Evolutionary conservation across 2,329 filamentous ascomycete species (phyloP).

Genomic region (Calonectria leucothoes): DNA sequence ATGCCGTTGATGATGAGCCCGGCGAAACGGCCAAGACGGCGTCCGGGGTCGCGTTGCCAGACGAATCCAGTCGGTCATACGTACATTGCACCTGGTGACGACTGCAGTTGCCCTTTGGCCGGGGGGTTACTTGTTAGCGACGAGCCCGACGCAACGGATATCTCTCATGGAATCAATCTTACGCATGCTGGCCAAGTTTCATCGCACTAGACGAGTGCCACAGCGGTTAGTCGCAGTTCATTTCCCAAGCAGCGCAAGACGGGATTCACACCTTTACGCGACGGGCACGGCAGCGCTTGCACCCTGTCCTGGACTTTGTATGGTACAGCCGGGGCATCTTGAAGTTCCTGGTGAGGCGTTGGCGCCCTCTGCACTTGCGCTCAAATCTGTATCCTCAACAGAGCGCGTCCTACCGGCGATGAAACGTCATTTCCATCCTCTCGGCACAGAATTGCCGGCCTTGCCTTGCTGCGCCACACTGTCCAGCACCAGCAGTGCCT

Average conservation of each 20-base stretch:
- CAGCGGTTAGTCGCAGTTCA: neutral
- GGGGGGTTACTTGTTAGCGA: neutral
- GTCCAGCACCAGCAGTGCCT: neutral
- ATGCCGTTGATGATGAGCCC: neutral
- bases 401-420: neutral
- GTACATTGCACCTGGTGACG: constrained; percentile 32
- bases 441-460: neutral
- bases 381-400: neutral
- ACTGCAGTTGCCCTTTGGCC: constrained; percentile 30
- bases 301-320: constrained; percentile 44
- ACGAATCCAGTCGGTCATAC: constrained; percentile 30
- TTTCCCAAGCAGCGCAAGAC: neutral
- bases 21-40: neutral
- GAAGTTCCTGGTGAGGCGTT: neutral
- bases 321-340: constrained; percentile 42
- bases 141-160: too few species aligned
- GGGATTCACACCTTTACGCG: constrained; percentile 38
- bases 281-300: constrained; percentile 37
- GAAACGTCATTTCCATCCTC: neutral
- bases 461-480: neutral
- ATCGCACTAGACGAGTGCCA: constrained; percentile 31
- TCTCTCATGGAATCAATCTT: constrained; percentile 13
- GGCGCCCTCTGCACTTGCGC: neutral
- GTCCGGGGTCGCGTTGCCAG: neutral
- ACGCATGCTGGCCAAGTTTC: constrained; percentile 35